Base-by-base conservation (phyloP, 2,329 filamentous ascomycete genomes). In the Akanthomyces uredinophilus region DNA sequence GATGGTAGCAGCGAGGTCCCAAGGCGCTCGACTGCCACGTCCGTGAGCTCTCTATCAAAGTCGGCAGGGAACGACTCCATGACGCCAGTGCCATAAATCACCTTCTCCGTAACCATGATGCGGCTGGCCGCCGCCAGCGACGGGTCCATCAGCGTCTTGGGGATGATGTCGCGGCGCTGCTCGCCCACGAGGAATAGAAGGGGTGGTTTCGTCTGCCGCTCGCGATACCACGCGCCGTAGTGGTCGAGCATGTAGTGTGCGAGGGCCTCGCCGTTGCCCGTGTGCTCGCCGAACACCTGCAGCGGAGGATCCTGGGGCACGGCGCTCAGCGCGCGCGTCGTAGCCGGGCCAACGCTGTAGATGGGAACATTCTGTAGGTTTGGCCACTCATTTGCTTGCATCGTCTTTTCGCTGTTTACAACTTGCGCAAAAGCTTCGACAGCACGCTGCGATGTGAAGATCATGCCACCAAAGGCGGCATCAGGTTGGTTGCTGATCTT, bases 121-220 rank as follows among this genome's bases (percentile, higher is more conserved):
- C 83, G 79, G 58, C 75, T 73, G 16, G 78, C 70, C 0, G 71
- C 65, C 0, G 81, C 73, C 10, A 92, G 75, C 0, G 71, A 68
- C 0, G 78, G 70, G 44, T 84, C 82, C 79, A 87, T 90, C 43
- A 98, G 78, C 1, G 85, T 91, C 68, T 84, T 90, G 1, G 95
- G 93, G 65, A 99, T 96, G 66, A 96, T 86, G 72, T 98, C 95
- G 50, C 95, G 81, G 60, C 92, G 84, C 71, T 93, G 90, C 72
- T 97, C 94, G 22, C 95, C 95, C 0, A 96, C 92, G 16, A 96
- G 83, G 73, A 98, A 99, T 1, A 98, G 77, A 5, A 98, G 73
- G 0, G 89, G 83, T 0, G 85, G 86, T 68, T 86, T 85, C 16
- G 67, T 68, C 13, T 71, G 54, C 55, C 74, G 70, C 43, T 72